Evolutionary conservation across 2,329 filamentous ascomycete species (phyloP), one percentile per base, ranked within the genome.

Genomic region (Penicillium sp.): DNA sequence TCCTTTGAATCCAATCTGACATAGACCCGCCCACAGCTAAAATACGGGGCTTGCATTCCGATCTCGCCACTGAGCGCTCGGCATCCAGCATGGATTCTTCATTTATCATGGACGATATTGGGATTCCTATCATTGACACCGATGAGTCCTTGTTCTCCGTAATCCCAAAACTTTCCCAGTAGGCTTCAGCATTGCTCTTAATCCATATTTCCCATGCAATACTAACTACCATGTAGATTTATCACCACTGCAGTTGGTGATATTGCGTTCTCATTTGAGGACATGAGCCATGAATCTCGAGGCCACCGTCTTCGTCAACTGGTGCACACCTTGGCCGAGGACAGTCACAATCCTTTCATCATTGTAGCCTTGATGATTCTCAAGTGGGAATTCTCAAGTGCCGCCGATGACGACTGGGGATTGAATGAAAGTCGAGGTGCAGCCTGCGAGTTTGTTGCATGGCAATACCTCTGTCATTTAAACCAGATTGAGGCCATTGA

Each of bases 401-500:
- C 78, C 3, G 79, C 82, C 43, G 72, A 80, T 48, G 80, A 82
- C 50, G 83, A 85, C 58, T 78, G 81, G 56, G 83, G 82, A 1
- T 73, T 86, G 27, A 84, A 85, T 54, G 77, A 82, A 64, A 81
- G 81, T 10, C 77, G 83, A 61, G 84, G 81, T 14, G 78, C 80
- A 66, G 84, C 84, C 5, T 87, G 85, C 64, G 84, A 87, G 69
- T 80, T 84, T 55, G 80, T 86, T 8, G 84, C 84, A n/a, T 86
- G 84, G 83, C 81, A 85, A 51, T 86, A 85, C 56, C 71, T 87
- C 25, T 81, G 81, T 27, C 80, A 80, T 59, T 70, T 87, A 44
- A 81, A 82, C 11, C 80, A 84, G 54, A 72, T 78, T 29, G 84
- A 87, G 56, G 78, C 81, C 8, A 85, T 87, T 42, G 82, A 85